Evolutionary conservation across 2,329 filamentous ascomycete genomes (phyloP), one percentile per base, ranked within the genome.

Genomic region (Fusarium sp.): DNA sequence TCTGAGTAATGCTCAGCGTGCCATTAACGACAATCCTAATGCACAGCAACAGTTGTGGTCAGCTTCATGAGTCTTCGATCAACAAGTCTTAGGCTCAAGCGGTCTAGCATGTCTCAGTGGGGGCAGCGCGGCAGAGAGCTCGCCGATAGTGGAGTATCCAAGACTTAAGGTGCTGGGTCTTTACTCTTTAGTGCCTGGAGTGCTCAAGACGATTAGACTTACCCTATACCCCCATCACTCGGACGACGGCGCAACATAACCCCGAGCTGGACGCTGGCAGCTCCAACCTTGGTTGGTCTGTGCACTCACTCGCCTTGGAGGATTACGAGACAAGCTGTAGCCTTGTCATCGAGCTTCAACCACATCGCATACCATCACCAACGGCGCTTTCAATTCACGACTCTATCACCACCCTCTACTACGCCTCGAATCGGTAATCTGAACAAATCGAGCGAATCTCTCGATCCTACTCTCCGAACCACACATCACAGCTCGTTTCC

Each of bases 241-340:
- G 73, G 73, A 59, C 41, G 23, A 25, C 72, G 74, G 72, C 45
- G 11, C 42, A 74, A 75, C 50, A 26, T 67, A 69, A 56, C 16
- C 45, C 73, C 73, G 73, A 44, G 19, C 41, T 34, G 23, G 46
- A 43, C 60, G 26, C 23, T 44, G 58, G 42, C 44, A 65, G 61
- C 62, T 67, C 57, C 62, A 46, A 51, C 59, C 51, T 26, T 34
- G 28, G 37, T 23, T 74, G 73, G 73, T 51, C 73, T 63, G 72
- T 74, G 74, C 74, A 50, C 46, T 58, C 53, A 58, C 41, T 61
- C 52, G 49, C 28, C 57, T 43, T 63, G 65, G 69, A 67, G 74
- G 76, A 74, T 77, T 77, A 77, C 76, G 76, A 77, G 76, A 77
- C 76, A 70, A 77, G 76, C 76, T 77, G 76, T 76, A 77, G 76